Evolutionary conservation across 352 stramenopile species (phyloP).

Genomic region (Pythium phragmiticola): DNA sequence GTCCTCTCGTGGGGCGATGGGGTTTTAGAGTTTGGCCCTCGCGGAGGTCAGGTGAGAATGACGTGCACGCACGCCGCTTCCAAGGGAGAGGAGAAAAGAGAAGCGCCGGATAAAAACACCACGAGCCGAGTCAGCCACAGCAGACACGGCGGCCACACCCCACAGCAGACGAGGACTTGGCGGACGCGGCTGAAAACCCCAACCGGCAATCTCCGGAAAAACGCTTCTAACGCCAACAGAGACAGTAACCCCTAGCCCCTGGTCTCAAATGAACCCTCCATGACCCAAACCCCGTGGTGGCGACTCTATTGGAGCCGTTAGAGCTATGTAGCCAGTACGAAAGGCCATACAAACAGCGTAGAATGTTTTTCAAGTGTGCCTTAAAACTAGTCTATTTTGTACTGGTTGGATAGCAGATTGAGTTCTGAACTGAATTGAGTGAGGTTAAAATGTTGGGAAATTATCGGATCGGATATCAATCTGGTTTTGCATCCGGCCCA

Average conservation of each 20-base stretch:
- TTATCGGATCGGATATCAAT: conserved; percentile 3
- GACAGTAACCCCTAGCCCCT: conserved; percentile 6
- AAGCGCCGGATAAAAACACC: conserved; percentile 24
- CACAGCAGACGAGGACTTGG: neutral
- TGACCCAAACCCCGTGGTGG: conserved; percentile 3
- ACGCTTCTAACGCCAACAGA: conserved; percentile 7
- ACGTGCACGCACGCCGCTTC: conserved; percentile 18
- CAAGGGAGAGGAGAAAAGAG: conserved; percentile 8
- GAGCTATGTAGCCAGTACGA: conserved; percentile 15
- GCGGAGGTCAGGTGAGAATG: conserved; percentile 14
- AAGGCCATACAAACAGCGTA: neutral
- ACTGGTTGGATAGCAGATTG: conserved; percentile 11
- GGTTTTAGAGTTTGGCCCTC: conserved; percentile 6
- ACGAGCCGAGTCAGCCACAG: conserved; percentile 18
- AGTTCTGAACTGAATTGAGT: conserved; percentile 17
- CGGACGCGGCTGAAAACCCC: neutral
- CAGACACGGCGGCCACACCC: neutral
- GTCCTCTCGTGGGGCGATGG: conserved; percentile 5
- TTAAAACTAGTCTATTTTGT: neutral
- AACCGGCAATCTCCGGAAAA: conserved; percentile 23
- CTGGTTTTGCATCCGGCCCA: neutral
- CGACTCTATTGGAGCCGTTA: conserved; percentile 18
- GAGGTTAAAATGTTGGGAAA: conserved; percentile 11
- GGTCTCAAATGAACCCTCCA: conserved; percentile 2
- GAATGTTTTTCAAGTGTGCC: too few relatives aligned